Percentiles rank a stretch among this genome's conserved stretches.
Conservation (phyloP, 139 green algal species). For the Picochlorum sp. region DNA sequence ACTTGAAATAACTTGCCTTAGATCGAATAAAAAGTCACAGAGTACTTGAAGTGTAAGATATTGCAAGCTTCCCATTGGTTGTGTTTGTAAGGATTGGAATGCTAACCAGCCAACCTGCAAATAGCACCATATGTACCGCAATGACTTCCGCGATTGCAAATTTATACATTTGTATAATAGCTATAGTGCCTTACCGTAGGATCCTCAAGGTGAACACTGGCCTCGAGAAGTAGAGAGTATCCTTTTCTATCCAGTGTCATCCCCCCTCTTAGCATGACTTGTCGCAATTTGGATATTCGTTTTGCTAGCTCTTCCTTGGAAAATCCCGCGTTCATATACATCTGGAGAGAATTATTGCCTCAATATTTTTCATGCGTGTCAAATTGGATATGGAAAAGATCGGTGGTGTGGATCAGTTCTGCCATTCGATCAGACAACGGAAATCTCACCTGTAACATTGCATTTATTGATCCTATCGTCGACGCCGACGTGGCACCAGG, state of each 20-base stretch:
- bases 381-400: not conserved
- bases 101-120: not conserved
- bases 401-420: too few relatives aligned
- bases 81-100: not conserved
- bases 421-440: too few relatives aligned
- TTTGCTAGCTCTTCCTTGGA: not conserved
- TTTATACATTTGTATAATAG: not conserved
- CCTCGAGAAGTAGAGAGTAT: conserved; percentile 6
- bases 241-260: conserved; percentile 6
- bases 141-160: not conserved
- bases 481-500: not conserved
- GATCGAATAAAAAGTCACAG: not conserved
- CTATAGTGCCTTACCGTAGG: not conserved
- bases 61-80: conserved; percentile 3
- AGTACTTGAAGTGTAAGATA: not conserved
- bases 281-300: conserved; percentile 2
- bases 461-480: conserved; percentile 5
- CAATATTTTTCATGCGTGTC: not conserved
- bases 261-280: not conserved
- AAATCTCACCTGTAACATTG: not conserved
- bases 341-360: not conserved
- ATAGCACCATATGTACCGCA: not conserved
- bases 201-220: conserved; percentile 1
- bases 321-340: conserved; percentile 2
- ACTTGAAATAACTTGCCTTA: not conserved